Conservation (phyloP, 495 filamentous ascomycete species). For the Amphirosellinia nigrospora region DNA sequence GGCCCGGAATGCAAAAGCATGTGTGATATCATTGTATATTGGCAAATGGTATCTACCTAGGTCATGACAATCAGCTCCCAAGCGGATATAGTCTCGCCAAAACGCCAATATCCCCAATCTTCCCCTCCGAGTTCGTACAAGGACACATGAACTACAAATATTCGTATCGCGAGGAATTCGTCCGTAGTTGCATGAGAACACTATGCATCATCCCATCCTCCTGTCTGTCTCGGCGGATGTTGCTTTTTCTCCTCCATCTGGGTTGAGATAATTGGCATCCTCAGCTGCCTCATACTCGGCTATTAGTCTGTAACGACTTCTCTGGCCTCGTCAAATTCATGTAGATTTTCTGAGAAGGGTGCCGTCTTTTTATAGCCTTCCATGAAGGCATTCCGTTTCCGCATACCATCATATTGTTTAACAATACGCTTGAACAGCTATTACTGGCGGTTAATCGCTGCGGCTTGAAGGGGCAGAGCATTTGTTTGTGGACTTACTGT, state of each 20-base stretch:
- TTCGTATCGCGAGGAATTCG: conserved; percentile 20
- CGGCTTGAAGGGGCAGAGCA: background rate
- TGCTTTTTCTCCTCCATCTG: conserved; percentile 58
- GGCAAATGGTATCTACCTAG: conserved; percentile 25
- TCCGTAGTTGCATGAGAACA: background rate
- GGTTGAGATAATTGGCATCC: conserved; percentile 82
- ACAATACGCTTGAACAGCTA: conserved; percentile 91
- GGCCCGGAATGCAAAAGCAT: background rate
- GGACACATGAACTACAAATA: background rate
- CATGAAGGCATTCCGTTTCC: conserved; percentile 95
- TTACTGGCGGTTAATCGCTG: conserved; percentile 10
- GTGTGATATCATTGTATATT: conserved; percentile 19
- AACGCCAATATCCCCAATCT: conserved; percentile 19
- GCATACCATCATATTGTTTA: conserved; percentile 85
- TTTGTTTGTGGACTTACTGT: conserved; percentile 60
- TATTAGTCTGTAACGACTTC: conserved; percentile 88
- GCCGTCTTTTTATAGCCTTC: conserved; percentile 95
- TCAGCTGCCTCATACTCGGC: conserved; percentile 96
- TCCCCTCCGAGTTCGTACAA: background rate
- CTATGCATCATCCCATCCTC: conserved; percentile 39
- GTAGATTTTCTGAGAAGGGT: conserved; percentile 86
- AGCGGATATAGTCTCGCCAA: conserved; percentile 19
- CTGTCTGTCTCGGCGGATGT: conserved; percentile 54
- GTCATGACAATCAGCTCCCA: conserved; percentile 9
- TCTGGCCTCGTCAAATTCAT: conserved; percentile 92